A percentile compares a stretch with the other conserved stretches of the same genome.
These are phyloP conservation scores for Globisporangium nagaii DNA, from an alignment of 352 stramenopile genomes.

Conservation along the genomic window DNA sequence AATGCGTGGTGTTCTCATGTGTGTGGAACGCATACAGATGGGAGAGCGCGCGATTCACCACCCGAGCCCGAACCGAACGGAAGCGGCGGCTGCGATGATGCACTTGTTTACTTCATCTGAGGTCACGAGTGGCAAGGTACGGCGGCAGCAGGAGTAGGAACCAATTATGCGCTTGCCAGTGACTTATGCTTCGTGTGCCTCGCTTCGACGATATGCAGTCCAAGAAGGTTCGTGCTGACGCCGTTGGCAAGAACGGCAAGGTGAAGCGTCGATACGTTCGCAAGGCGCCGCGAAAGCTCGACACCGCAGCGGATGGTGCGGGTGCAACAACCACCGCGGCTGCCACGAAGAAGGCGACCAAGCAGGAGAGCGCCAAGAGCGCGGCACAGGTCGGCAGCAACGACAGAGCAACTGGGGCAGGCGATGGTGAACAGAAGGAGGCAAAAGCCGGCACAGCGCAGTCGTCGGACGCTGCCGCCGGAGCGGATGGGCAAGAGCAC, in stretches of 20 bases:
- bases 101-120: slow-evolving; percentile 51
- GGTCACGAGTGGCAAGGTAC: slow-evolving; percentile 11
- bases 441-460: not conserved
- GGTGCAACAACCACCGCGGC: not conserved
- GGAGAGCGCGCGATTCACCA: slow-evolving; percentile 41
- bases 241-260: slow-evolving; percentile 24
- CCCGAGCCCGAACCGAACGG: slow-evolving; percentile 71
- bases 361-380: slow-evolving; percentile 8
- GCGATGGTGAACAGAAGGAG: not conserved
- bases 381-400: not conserved
- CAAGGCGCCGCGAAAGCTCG: slow-evolving; percentile 49
- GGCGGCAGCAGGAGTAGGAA: not conserved
- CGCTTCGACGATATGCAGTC: too few species aligned
- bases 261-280: slow-evolving; percentile 61
- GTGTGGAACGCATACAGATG: slow-evolving; percentile 1
- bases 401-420: too few species aligned
- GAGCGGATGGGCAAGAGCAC: slow-evolving; percentile 1
- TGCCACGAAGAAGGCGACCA: slow-evolving; percentile 24
- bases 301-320: slow-evolving; percentile 3
- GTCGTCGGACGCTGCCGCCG: not conserved
- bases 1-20: not conserved
- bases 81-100: slow-evolving; percentile 78
- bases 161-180: not conserved
- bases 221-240: slow-evolving; percentile 9
- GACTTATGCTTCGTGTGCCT: too few species aligned